Evolutionary conservation across 176 grass and related monocot genomes (phyloP).

Genomic region (Luzula sylvatica): DNA sequence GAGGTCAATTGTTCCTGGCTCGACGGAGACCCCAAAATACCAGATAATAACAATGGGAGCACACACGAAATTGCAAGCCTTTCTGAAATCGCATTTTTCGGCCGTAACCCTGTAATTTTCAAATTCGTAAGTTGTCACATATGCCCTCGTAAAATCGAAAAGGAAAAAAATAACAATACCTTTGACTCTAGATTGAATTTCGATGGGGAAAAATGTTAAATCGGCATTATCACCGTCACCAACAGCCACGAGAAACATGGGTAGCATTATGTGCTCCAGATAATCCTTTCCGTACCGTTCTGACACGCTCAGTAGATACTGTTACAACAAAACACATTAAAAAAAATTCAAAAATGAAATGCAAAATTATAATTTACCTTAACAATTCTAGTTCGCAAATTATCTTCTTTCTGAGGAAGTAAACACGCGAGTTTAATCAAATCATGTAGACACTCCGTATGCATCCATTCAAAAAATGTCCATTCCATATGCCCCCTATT

Average conservation of each 20-base stretch:
- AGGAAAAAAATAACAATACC: slow-evolving; percentile 31
- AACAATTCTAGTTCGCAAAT: slow-evolving; percentile 59
- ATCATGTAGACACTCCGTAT: slow-evolving; percentile 79
- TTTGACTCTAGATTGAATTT: slow-evolving; percentile 74
- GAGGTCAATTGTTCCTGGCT: slow-evolving; percentile 43
- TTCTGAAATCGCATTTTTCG: slow-evolving; percentile 63
- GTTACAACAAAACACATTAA: neutral
- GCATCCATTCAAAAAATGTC: slow-evolving; percentile 97
- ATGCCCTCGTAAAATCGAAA: neutral
- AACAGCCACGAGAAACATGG: slow-evolving; percentile 89
- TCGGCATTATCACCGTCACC: slow-evolving; percentile 75
- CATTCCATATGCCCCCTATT: slow-evolving; percentile 69
- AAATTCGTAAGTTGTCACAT: slow-evolving; percentile 1
- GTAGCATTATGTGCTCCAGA: slow-evolving; percentile 81
- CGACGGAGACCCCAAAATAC: slow-evolving; percentile 75
- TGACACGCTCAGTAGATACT: slow-evolving; percentile 85
- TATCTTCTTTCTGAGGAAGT: slow-evolving; percentile 82
- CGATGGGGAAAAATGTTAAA: slow-evolving; percentile 76
- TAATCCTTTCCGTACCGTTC: slow-evolving; percentile 67
- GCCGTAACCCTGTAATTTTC: slow-evolving; percentile 54
- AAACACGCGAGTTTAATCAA: slow-evolving; percentile 81
- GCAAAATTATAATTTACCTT: slow-evolving; percentile 40
- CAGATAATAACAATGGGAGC: slow-evolving; percentile 80
- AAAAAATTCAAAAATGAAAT: slow-evolving; percentile 16
- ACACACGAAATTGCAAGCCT: slow-evolving; percentile 67